Percentiles rank a stretch among this genome's conserved stretches.
Evolutionary conservation across 2,329 filamentous ascomycete species (phyloP).

Genomic region (Cytospora piceae): DNA sequence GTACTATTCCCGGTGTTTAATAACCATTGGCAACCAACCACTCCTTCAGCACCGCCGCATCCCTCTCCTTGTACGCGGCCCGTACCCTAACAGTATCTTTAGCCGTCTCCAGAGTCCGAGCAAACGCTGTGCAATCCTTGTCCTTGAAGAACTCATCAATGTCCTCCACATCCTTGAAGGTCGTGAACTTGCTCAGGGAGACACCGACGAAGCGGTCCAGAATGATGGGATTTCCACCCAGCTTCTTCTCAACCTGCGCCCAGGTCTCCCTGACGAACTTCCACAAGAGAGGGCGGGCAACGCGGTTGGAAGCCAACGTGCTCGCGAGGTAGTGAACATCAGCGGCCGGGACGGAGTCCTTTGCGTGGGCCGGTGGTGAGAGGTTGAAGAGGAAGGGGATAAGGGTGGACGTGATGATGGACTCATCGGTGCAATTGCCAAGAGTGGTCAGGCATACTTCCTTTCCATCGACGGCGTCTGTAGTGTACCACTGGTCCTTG

Average conservation of each 20-base stretch:
- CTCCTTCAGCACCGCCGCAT: constrained; percentile 72
- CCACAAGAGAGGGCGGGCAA: constrained; percentile 79
- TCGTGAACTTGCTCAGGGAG: constrained; percentile 77
- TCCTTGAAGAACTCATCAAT: constrained; percentile 83
- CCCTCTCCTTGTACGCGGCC: constrained; percentile 79
- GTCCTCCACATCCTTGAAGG: constrained; percentile 69
- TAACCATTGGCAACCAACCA: constrained; percentile 69
- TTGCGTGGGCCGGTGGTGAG: constrained; percentile 52
- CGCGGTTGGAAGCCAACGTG: constrained; percentile 72
- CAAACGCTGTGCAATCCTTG: constrained; percentile 85
- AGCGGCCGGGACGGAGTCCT: constrained; percentile 74
- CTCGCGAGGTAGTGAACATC: constrained; percentile 85
- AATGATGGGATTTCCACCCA: constrained; percentile 80
- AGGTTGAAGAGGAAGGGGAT: constrained; percentile 79
- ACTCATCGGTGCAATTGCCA: constrained; percentile 70
- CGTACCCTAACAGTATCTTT: constrained; percentile 84
- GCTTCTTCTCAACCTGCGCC: constrained; percentile 69
- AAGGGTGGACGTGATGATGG: constrained; percentile 68
- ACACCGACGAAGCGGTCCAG: constrained; percentile 86
- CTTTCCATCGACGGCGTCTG: constrained; percentile 86
- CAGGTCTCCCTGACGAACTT: constrained; percentile 84
- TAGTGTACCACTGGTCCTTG: constrained; percentile 82
- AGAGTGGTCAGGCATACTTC: constrained; percentile 80
- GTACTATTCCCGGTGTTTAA: not conserved
- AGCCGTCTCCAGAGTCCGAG: constrained; percentile 82